phyloP scores from a whole-genome alignment of 805 yeast species.

The Saturnispora sekii region DNA sequence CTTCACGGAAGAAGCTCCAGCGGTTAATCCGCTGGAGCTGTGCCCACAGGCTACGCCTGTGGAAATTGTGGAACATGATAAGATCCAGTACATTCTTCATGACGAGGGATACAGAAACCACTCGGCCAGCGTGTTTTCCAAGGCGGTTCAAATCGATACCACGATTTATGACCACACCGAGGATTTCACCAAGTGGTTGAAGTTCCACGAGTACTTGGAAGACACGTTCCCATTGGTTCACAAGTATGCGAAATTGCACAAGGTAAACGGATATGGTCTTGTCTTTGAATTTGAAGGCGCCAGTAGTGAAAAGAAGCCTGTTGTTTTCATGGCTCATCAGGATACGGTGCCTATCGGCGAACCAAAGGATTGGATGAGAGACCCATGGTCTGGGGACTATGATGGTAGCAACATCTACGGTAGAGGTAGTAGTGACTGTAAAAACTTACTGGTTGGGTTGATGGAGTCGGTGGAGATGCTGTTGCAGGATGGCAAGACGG shows the following conservation, averaged over 20 bases:
- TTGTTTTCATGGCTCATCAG: constrained; percentile 39
- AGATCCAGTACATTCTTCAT: constrained; percentile 23
- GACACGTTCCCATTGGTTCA: constrained; percentile 32
- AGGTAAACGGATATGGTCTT: constrained; percentile 35
- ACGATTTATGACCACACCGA: constrained; percentile 25
- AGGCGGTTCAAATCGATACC: constrained; percentile 46
- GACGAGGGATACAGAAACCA: constrained; percentile 26
- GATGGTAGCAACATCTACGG: constrained; percentile 31
- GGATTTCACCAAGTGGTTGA: constrained; percentile 14
- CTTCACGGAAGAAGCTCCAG: neutral
- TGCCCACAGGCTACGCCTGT: constrained; percentile 22
- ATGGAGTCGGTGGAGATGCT: constrained; percentile 50
- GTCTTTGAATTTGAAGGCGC: constrained; percentile 35
- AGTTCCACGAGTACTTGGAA: constrained; percentile 23
- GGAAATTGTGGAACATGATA: constrained; percentile 13
- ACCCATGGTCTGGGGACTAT: constrained; percentile 29
- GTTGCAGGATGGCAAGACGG: constrained; percentile 37
- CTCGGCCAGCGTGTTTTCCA: constrained; percentile 36
- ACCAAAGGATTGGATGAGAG: constrained; percentile 30
- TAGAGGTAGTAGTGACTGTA: constrained; percentile 33
- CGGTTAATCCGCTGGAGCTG: neutral
- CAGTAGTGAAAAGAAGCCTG: constrained; percentile 30
- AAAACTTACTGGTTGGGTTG: constrained; percentile 33
- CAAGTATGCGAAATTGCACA: constrained; percentile 25
- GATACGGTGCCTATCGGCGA: constrained; percentile 40